Conservation (phyloP, 495 filamentous ascomycete species). For the Trichocladium antarcticum region DNA sequence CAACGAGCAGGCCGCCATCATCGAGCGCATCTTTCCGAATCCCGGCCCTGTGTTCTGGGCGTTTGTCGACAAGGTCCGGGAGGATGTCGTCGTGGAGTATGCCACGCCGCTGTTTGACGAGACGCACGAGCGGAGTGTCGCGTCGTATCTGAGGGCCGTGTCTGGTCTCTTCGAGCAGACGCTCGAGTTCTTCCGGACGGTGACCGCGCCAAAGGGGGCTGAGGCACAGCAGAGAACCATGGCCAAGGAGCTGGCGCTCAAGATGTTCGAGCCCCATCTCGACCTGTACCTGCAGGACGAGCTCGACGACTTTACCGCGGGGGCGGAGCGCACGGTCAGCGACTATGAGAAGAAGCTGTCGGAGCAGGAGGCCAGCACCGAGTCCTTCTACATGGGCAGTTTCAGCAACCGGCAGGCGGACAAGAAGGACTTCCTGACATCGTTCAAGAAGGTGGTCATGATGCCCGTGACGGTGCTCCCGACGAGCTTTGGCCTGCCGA, state of each 20-base stretch:
- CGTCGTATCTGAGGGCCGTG: conserved; percentile 75
- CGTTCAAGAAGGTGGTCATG: conserved; percentile 98
- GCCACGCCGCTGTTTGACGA: conserved; percentile 80
- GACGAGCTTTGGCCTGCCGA: conserved; percentile 33
- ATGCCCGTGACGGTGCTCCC: conserved; percentile 90
- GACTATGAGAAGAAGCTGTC: conserved; percentile 86
- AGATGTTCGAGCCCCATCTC: conserved; percentile 80
- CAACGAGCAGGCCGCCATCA: conserved; percentile 73
- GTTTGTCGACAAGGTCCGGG: conserved; percentile 71
- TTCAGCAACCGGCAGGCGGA: conserved; percentile 79
- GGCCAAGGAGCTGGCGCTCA: conserved; percentile 52
- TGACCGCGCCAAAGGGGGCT: conserved; percentile 44
- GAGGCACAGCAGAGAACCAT: conserved; percentile 23
- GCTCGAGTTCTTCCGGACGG: conserved; percentile 56
- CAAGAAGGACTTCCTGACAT: conserved; percentile 89
- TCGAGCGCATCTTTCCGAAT: conserved; percentile 78
- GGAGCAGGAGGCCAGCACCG: conserved; percentile 80
- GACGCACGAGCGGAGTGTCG: conserved; percentile 62
- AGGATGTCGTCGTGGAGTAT: conserved; percentile 81
- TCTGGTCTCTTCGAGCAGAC: conserved; percentile 80
- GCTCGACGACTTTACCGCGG: conserved; percentile 66
- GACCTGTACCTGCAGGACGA: conserved; percentile 92
- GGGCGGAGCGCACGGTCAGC: conserved; percentile 62
- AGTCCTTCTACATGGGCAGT: conserved; percentile 90
- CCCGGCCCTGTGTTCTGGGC: conserved; percentile 57